These are phyloP conservation scores for Colletotrichum horii DNA, from an alignment of 2,329 filamentous ascomycete species.

Conservation along the genomic window DNA sequence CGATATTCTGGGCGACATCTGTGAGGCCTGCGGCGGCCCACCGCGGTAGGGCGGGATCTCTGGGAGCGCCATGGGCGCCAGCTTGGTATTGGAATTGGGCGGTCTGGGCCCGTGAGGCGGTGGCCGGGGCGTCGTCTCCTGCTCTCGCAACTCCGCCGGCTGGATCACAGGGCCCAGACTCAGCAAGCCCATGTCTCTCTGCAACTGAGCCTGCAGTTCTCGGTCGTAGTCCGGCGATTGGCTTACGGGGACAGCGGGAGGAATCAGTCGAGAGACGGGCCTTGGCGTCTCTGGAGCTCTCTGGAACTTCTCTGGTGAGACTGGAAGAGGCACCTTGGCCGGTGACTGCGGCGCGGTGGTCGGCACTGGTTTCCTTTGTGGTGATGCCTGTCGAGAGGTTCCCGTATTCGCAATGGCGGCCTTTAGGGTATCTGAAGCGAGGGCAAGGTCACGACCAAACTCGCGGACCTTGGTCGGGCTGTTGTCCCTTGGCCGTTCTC, in stretches of 20 bases:
- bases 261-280: constrained; percentile 48
- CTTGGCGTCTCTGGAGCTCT: constrained; percentile 50
- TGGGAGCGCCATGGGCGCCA: constrained; percentile 48
- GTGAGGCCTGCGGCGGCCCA: constrained; percentile 22
- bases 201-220: constrained; percentile 66
- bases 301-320: constrained; percentile 57
- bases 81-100: constrained; percentile 41
- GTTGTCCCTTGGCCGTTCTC: constrained; percentile 53
- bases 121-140: constrained; percentile 22
- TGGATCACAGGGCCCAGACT: constrained; percentile 50
- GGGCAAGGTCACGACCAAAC: constrained; percentile 45
- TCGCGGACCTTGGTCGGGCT: constrained; percentile 59
- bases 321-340: constrained; percentile 64
- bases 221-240: constrained; percentile 66
- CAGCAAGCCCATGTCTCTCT: constrained; percentile 64
- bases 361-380: constrained; percentile 61
- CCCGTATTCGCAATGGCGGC: constrained; percentile 46
- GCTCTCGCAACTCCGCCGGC: constrained; percentile 2
- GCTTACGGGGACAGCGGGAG: constrained; percentile 45
- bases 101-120: constrained; percentile 34
- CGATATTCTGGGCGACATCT: constrained; percentile 28
- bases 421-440: constrained; percentile 59
- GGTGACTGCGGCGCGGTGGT: constrained; percentile 51
- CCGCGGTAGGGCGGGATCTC: constrained; percentile 63
- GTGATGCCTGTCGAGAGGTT: constrained; percentile 63